These are phyloP conservation scores for Panellus pusillus DNA, from an alignment of 768 basidiomycete species.

Conservation along the genomic window DNA sequence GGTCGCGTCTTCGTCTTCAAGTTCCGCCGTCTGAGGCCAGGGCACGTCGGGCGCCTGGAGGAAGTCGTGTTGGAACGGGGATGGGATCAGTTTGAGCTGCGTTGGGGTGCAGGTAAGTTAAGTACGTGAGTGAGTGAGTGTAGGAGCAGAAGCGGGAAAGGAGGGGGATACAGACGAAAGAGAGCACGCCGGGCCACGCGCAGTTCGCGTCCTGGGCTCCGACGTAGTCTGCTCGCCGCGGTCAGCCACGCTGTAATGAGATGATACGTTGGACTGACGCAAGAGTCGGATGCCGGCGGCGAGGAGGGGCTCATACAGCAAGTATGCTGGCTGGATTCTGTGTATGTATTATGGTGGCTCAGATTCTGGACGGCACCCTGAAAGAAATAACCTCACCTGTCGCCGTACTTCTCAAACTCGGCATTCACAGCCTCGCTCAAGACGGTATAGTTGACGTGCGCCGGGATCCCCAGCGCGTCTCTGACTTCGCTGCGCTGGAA, in stretches of 20 bases:
- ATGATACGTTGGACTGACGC: constrained; percentile 21
- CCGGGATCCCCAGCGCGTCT: constrained; percentile 20
- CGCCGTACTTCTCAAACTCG: constrained; percentile 20
- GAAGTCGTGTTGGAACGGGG: constrained; percentile 29
- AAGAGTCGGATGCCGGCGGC: constrained; percentile 29
- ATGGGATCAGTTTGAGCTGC: constrained; percentile 27
- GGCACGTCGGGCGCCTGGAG: constrained; percentile 27
- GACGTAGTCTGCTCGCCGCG: constrained; percentile 26
- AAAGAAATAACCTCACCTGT: constrained; percentile 18
- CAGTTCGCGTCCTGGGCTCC: constrained; percentile 32
- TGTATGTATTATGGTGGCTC: too few species aligned
- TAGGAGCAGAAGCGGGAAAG: neutral
- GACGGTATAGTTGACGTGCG: constrained; percentile 17
- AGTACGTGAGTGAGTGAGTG: too few species aligned
- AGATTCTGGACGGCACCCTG: neutral
- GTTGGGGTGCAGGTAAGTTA: neutral
- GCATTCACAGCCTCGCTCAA: constrained; percentile 12
- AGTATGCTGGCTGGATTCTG: constrained; percentile 19
- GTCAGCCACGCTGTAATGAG: neutral
- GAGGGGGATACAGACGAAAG: constrained; percentile 20
- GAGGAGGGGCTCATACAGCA: constrained; percentile 28
- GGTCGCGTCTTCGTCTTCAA: constrained; percentile 15
- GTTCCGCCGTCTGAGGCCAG: constrained; percentile 24
- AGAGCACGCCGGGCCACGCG: constrained; percentile 30
- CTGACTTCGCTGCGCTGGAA: constrained; percentile 19